A percentile compares a stretch with the other conserved stretches of the same genome.
Evolutionary conservation across 495 filamentous ascomycete species (phyloP).

Genomic region (Aspergillus wentii): DNA sequence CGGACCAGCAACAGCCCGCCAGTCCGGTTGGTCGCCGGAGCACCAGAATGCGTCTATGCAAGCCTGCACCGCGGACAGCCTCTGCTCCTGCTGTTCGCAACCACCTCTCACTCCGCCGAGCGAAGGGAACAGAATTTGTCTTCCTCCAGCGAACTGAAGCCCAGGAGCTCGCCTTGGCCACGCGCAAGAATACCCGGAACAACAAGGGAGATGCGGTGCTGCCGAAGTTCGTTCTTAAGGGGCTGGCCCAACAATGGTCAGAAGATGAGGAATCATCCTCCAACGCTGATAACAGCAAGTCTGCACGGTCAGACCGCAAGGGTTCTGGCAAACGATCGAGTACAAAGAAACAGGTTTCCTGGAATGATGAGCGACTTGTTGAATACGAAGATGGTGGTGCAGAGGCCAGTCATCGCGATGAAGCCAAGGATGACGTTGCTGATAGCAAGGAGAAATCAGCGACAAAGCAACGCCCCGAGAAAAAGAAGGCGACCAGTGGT

Average conservation of each 20-base stretch:
- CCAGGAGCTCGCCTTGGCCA: slow-evolving; percentile 51
- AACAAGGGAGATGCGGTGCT: slow-evolving; percentile 51
- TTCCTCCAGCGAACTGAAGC: slow-evolving; percentile 53
- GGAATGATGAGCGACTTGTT: slow-evolving; percentile 40
- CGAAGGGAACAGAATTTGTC: slow-evolving; percentile 51
- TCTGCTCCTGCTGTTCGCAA: slow-evolving; percentile 36
- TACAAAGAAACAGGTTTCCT: slow-evolving; percentile 31
- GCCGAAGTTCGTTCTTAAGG: slow-evolving; percentile 42
- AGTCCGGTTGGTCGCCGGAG: slow-evolving; percentile 39
- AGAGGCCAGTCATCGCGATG: slow-evolving; percentile 11
- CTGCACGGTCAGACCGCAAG: slow-evolving; percentile 4
- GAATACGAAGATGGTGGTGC: slow-evolving; percentile 25
- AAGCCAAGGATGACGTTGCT: slow-evolving; percentile 8
- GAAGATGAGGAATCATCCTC: slow-evolving; percentile 3
- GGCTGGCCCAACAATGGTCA: slow-evolving; percentile 26
- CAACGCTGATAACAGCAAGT: slow-evolving; percentile 4
- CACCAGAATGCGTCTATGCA: slow-evolving; percentile 30
- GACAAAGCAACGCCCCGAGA: slow-evolving; percentile 13
- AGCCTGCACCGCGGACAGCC: slow-evolving; percentile 17
- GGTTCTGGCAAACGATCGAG: slow-evolving; percentile 1
- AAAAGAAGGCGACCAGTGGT: slow-evolving; percentile 21
- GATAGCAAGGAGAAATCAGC: slow-evolving; percentile 5
- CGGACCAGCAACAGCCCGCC: slow-evolving; percentile 17
- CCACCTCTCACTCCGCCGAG: slow-evolving; percentile 50
- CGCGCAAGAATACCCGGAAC: slow-evolving; percentile 50